These are phyloP conservation scores for Isatis tinctoria DNA, from an alignment of 345 rosid species.

Conservation along the genomic window DNA sequence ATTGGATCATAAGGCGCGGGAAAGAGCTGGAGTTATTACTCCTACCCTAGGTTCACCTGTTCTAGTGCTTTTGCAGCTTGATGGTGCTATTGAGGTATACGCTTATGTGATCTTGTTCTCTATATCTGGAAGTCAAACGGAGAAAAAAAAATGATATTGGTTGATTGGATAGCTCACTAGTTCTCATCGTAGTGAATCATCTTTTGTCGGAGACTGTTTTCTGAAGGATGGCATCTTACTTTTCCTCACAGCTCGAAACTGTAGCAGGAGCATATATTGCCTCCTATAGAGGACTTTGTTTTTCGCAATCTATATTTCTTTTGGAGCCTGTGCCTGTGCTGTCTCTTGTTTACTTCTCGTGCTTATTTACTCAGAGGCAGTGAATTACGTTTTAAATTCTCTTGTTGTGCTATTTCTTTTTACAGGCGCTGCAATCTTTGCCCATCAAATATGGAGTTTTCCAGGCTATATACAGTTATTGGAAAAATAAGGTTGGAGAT, in stretches of 20 bases:
- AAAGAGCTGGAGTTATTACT: conserved; percentile 85
- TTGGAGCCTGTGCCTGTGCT: not conserved
- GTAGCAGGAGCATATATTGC: not conserved
- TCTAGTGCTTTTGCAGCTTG: conserved; percentile 73
- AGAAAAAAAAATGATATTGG: not conserved
- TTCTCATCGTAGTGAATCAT: not conserved
- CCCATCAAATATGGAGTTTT: conserved; percentile 55
- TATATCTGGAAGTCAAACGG: not conserved
- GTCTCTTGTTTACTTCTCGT: not conserved
- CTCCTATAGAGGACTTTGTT: not conserved
- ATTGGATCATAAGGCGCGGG: conserved; percentile 87
- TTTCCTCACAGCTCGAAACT: not conserved
- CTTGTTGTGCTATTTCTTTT: conserved; percentile 8
- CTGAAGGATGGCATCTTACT: not conserved
- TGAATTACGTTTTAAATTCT: not conserved
- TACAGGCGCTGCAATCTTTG: conserved; percentile 71
- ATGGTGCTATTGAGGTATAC: conserved; percentile 78
- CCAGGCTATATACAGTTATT: conserved; percentile 69
- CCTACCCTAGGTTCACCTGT: conserved; percentile 74
- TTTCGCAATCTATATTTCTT: not conserved
- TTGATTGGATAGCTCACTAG: not conserved
- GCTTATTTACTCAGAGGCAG: not conserved
- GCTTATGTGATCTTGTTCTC: conserved; percentile 11
- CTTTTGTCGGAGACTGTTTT: not conserved
- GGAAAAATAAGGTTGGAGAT: conserved; percentile 78